Evolutionary conservation across 2,329 filamentous ascomycete genomes (phyloP), one percentile per base, ranked within the genome.

Genomic region (Fusarium hostae): DNA sequence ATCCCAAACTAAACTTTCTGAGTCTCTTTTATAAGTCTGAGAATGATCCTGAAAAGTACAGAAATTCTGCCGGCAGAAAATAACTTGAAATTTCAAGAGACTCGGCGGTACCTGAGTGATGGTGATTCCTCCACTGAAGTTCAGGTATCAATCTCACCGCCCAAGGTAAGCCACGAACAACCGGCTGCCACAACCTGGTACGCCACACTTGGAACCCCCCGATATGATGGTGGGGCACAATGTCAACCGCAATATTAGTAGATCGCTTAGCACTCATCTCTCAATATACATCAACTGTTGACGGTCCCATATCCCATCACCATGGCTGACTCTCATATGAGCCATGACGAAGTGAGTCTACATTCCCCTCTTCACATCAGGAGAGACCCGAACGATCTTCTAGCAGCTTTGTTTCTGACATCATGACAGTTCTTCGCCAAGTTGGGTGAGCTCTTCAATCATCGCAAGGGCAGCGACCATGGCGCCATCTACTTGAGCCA

Each of bases 401-500:
- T 39, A 45, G 65, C 13, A 28, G 39, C 16, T 24, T 30, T 50
- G 26, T 26, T 51, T 39, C 68, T 73, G 34, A 73, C 65, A 47
- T 59, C 24, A 59, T 56, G 32, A 43, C 77, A 95, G 92, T 95
- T 95, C 86, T 94, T 95, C 82, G 82, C 84, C 69, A 87, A 87
- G 78, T 87, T 95, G 71, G 83, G 84, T 56, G 85, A 90, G 76
- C 89, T 95, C 71, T 92, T 96, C 82, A 85, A 88, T 68, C 81
- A 86, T 71, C 88, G 88, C 68, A 91, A 91, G 78, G 85, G 88
- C 77, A 90, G 90, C 79, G 88, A 91, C 76, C 91, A 94, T 81
- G 92, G 92, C 75, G 89, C 90, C 55, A 85, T 97, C 72, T 91
- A 89, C 80, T 84, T 97, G 64, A 91, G 88, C 56, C 93, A 97